Evolutionary conservation across 192 early-diverging fungal genomes (phyloP).

Genomic region (Linnemannia exigua): DNA sequence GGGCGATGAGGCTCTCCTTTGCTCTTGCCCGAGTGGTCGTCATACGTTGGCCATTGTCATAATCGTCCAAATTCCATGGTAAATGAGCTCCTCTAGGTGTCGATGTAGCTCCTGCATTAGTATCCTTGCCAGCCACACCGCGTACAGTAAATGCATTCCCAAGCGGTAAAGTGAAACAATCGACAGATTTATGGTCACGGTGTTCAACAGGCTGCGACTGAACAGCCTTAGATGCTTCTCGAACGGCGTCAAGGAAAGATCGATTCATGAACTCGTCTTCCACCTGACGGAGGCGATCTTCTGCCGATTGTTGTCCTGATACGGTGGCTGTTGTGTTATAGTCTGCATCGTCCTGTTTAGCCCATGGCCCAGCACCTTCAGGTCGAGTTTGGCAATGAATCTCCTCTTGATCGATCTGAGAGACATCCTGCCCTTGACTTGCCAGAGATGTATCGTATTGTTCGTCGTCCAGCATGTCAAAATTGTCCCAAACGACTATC

Average conservation of each 20-base stretch:
- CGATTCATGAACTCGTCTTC: slow-evolving; percentile 16
- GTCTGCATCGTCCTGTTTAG: background rate
- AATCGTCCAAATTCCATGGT: background rate
- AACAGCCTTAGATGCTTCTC: background rate
- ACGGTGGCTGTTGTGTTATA: background rate
- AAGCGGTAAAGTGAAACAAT: background rate
- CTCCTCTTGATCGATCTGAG: background rate
- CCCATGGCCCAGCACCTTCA: background rate
- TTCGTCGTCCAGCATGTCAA: slow-evolving; percentile 16
- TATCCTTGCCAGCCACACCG: background rate
- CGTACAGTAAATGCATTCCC: background rate
- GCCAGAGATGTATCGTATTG: background rate
- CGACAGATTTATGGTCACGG: background rate
- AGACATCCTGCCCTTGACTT: background rate
- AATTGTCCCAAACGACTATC: slow-evolving; percentile 20
- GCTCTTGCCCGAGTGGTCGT: slow-evolving; percentile 3
- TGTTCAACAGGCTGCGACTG: background rate
- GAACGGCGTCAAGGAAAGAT: slow-evolving; percentile 14
- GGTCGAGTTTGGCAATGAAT: background rate
- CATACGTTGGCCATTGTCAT: background rate
- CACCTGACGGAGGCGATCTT: background rate
- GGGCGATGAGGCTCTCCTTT: background rate
- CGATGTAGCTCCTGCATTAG: too few species aligned
- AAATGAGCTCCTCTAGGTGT: background rate
- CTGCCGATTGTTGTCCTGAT: background rate